Percentiles rank a stretch among this genome's conserved stretches.
Evolutionary conservation across 2,329 filamentous ascomycete species (phyloP).

Genomic region (Lanzia echinophila): DNA sequence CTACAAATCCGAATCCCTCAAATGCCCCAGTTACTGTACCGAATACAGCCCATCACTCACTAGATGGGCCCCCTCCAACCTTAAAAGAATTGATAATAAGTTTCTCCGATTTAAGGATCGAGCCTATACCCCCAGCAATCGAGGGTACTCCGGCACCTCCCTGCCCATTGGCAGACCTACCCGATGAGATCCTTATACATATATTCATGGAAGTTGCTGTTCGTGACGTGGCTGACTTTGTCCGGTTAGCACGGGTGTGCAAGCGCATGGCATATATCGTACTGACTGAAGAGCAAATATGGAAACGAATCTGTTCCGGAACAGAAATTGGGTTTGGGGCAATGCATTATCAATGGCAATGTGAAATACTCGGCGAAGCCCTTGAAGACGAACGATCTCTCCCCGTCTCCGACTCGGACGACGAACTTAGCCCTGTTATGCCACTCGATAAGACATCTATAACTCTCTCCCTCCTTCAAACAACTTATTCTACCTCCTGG

Average conservation of each 20-base stretch:
- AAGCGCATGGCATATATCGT: conserved; percentile 82
- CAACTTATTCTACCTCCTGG: conserved; percentile 47
- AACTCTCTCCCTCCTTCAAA: not conserved
- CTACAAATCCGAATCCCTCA: conserved; percentile 31
- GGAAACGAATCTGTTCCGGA: conserved; percentile 69
- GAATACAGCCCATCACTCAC: conserved; percentile 49
- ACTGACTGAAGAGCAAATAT: conserved; percentile 75
- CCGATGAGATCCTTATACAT: conserved; percentile 77
- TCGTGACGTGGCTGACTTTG: conserved; percentile 69
- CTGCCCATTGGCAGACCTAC: conserved; percentile 73
- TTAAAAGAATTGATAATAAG: conserved; percentile 65
- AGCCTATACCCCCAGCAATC: conserved; percentile 58
- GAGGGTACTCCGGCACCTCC: conserved; percentile 66
- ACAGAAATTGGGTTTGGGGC: conserved; percentile 68
- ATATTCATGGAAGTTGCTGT: conserved; percentile 68
- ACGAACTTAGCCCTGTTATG: not conserved
- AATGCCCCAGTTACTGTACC: conserved; percentile 46
- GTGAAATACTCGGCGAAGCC: conserved; percentile 51
- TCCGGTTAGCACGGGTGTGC: conserved; percentile 72
- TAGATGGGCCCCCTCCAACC: conserved; percentile 47
- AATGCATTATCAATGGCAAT: conserved; percentile 77
- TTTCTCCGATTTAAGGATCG: conserved; percentile 66
- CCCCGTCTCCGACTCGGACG: conserved; percentile 6
- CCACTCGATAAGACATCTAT: not conserved
- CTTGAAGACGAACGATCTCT: conserved; percentile 29